phyloP scores from a whole-genome alignment of 1,284 basidiomycete species.

The Trichosporon ovoides region DNA sequence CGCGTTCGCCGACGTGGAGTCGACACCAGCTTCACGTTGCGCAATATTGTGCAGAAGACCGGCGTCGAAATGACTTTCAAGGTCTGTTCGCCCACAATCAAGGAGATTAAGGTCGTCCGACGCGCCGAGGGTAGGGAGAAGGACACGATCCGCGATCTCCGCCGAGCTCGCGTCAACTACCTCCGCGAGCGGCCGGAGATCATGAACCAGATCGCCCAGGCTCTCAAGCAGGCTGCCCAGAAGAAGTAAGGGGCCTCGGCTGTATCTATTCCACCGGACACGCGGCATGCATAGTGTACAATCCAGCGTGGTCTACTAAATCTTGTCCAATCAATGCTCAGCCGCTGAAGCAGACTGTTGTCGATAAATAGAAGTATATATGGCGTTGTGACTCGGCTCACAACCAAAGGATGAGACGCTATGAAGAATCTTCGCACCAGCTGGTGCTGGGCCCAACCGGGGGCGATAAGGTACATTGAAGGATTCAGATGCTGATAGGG shows the following conservation, averaged over 20 bases:
- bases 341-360: constrained; percentile 1
- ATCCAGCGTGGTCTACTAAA: constrained; percentile 13
- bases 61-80: constrained; percentile 89
- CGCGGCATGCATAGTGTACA: constrained; percentile 26
- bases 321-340: constrained; percentile 6
- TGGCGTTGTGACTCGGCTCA: background rate
- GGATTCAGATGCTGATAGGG: constrained; percentile 3
- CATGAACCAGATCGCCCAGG: constrained; percentile 43
- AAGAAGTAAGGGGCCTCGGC: background rate
- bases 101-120: constrained; percentile 66
- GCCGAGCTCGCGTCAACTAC: constrained; percentile 44
- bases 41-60: constrained; percentile 80
- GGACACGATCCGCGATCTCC: constrained; percentile 35
- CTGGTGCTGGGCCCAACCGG: background rate
- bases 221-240: constrained; percentile 31
- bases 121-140: constrained; percentile 33
- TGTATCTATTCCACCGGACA: constrained; percentile 3
- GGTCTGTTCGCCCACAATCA: constrained; percentile 73
- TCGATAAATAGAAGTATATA: background rate
- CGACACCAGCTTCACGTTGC: constrained; percentile 73
- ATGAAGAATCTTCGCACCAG: background rate
- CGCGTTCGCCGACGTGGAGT: constrained; percentile 70
- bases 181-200: constrained; percentile 43
- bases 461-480: constrained; percentile 6
- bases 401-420: constrained; percentile 1